Evolutionary conservation across 306 rosid genomes (phyloP).

Genomic region (Ceratonia siliqua): DNA sequence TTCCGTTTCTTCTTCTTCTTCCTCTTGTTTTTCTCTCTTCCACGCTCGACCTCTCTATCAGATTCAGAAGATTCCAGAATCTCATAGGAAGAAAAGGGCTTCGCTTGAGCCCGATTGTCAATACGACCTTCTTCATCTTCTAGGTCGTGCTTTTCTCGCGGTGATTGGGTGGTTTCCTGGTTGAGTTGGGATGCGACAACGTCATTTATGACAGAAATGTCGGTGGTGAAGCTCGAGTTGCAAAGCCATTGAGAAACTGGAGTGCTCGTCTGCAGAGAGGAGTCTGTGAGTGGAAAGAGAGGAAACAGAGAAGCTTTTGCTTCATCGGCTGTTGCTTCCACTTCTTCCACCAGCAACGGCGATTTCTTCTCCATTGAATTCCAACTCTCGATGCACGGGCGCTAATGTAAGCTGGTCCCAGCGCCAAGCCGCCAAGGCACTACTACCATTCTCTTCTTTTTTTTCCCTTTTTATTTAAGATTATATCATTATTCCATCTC

Average conservation of each 20-base stretch:
- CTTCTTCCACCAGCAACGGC: conserved; percentile 18
- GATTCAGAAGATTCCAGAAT: conserved; percentile 77
- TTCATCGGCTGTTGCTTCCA: conserved; percentile 16
- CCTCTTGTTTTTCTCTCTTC: conserved; percentile 37
- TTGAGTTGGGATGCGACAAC: conserved; percentile 28
- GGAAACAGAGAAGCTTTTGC: conserved; percentile 58
- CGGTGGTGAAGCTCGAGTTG: conserved; percentile 85
- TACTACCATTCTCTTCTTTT: no score
- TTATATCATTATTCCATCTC: no score
- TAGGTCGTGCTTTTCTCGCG: conserved; percentile 35
- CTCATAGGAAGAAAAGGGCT: conserved; percentile 47
- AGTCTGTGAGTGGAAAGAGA: conserved; percentile 36
- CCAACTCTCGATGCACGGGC: neutral
- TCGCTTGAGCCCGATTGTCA: conserved; percentile 13
- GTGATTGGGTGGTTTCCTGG: conserved; percentile 16
- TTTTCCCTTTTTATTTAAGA: no score
- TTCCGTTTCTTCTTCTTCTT: conserved; percentile 57
- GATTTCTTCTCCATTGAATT: conserved; percentile 49
- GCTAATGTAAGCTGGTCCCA: no score
- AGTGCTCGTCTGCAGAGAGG: conserved; percentile 29
- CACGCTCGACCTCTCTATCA: conserved; percentile 37
- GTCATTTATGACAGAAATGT: conserved; percentile 52
- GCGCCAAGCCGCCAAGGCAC: no score
- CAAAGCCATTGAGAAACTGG: conserved; percentile 68
- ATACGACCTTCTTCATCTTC: neutral